phyloP scores from a whole-genome alignment of 176 grass and related monocot genomes.

The Oryza coarctata region DNA sequence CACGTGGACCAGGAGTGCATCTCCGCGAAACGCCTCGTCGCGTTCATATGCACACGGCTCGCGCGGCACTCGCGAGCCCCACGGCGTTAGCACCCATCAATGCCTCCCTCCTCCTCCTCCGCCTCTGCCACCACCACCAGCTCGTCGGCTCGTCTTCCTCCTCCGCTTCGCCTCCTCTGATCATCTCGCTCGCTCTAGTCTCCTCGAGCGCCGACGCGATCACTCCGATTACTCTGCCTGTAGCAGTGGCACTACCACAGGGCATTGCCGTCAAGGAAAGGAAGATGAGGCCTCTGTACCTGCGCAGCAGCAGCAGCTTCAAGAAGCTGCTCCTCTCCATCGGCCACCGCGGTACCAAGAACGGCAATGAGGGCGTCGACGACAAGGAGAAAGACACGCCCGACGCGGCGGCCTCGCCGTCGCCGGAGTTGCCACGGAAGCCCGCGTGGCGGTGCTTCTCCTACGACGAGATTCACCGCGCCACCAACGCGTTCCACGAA shows the following conservation, averaged over 20 bases:
- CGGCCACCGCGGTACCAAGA: not conserved
- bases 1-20: slow-evolving; percentile 23
- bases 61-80: slow-evolving; percentile 7
- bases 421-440: slow-evolving; percentile 16
- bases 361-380: not conserved
- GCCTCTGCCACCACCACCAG: not conserved
- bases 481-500: slow-evolving; percentile 57
- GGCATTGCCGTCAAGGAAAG: too few relatives aligned
- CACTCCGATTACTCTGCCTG: too few relatives aligned
- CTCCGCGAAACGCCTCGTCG: slow-evolving; percentile 38
- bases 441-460: slow-evolving; percentile 75
- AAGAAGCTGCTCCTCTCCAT: slow-evolving; percentile 47
- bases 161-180: not conserved
- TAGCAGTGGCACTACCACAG: too few relatives aligned
- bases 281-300: slow-evolving; percentile 37
- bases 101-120: not conserved
- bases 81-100: slow-evolving; percentile 37
- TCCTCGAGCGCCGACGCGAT: not conserved
- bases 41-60: slow-evolving; percentile 21
- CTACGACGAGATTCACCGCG: slow-evolving; percentile 59
- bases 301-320: slow-evolving; percentile 32
- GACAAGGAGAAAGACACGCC: not conserved
- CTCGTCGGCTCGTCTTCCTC: not conserved
- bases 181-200: not conserved
- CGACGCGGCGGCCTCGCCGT: not conserved